Percentiles rank a stretch among this genome's conserved stretches.
Evolutionary conservation across 176 grass and related monocot genomes (phyloP).

Genomic region (Poa pratensis): DNA sequence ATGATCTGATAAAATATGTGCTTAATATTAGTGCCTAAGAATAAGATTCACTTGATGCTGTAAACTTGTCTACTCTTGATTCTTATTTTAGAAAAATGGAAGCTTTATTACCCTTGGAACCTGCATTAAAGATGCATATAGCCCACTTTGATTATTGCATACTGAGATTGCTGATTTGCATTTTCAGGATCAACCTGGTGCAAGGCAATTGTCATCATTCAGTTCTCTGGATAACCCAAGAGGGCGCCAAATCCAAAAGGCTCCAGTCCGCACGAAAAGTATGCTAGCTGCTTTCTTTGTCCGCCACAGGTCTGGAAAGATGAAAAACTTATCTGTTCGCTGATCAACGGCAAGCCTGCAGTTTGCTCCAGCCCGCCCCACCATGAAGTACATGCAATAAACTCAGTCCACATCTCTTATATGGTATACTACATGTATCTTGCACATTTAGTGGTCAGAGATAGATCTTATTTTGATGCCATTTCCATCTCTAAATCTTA

Average conservation of each 20-base stretch:
- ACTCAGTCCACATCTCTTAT: constrained; percentile 14
- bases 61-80: background rate
- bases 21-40: constrained; percentile 7
- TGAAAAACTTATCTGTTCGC: constrained; percentile 65
- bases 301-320: constrained; percentile 72
- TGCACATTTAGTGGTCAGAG: constrained; percentile 38
- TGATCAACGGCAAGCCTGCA: constrained; percentile 49
- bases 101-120: background rate
- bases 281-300: constrained; percentile 86
- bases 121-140: background rate
- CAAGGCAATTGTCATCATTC: constrained; percentile 60
- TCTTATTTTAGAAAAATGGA: background rate
- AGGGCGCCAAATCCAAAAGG: constrained; percentile 68
- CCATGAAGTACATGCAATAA: constrained; percentile 32
- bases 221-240: constrained; percentile 72
- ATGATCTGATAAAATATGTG: background rate
- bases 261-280: constrained; percentile 68
- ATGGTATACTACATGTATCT: constrained; percentile 38
- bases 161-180: constrained; percentile 13
- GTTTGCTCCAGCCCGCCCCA: constrained; percentile 29
- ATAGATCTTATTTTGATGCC: constrained; percentile 15
- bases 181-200: constrained; percentile 60
- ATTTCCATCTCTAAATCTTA: background rate
- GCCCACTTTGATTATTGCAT: background rate
- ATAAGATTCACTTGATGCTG: constrained; percentile 23